phyloP scores from a whole-genome alignment of 2,329 filamentous ascomycete species.

The Aureobasidium sp. region DNA sequence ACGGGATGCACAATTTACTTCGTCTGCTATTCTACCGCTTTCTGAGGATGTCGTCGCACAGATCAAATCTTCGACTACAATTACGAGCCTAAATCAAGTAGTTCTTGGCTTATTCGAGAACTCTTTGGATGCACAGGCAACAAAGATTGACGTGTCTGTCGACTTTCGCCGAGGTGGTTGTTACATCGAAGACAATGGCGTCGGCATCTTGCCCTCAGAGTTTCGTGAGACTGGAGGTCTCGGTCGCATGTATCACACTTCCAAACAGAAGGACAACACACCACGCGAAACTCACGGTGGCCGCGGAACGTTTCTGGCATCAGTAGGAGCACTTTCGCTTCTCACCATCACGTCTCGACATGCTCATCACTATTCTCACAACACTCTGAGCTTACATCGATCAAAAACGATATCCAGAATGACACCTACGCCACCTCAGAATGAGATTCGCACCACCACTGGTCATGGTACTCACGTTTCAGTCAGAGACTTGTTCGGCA shows the following conservation, averaged over 20 bases:
- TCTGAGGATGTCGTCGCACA: conserved; percentile 66
- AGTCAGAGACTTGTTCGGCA: conserved; percentile 78
- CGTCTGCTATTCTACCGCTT: conserved; percentile 40
- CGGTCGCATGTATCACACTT: conserved; percentile 63
- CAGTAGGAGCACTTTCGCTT: conserved; percentile 67
- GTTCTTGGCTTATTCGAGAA: conserved; percentile 71
- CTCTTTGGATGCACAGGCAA: conserved; percentile 71
- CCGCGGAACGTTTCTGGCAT: conserved; percentile 69
- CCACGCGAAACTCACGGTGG: conserved; percentile 52
- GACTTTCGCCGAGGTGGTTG: conserved; percentile 73
- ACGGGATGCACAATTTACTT: not conserved
- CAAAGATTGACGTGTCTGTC: conserved; percentile 60
- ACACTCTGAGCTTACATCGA: conserved; percentile 63
- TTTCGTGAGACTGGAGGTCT: conserved; percentile 66
- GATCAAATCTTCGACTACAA: conserved; percentile 76
- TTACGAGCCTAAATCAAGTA: conserved; percentile 67
- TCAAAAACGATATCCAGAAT: conserved; percentile 59
- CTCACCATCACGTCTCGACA: conserved; percentile 70
- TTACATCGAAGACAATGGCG: conserved; percentile 75
- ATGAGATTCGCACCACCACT: conserved; percentile 44
- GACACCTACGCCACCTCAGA: conserved; percentile 52
- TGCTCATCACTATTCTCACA: conserved; percentile 51
- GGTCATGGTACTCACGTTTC: conserved; percentile 67
- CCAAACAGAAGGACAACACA: conserved; percentile 51
- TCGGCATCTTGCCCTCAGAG: conserved; percentile 66